A percentile compares a stretch with the other conserved stretches of the same genome.
phyloP scores from a whole-genome alignment of 805 yeast species.

The Maudiozyma barnettii region DNA sequence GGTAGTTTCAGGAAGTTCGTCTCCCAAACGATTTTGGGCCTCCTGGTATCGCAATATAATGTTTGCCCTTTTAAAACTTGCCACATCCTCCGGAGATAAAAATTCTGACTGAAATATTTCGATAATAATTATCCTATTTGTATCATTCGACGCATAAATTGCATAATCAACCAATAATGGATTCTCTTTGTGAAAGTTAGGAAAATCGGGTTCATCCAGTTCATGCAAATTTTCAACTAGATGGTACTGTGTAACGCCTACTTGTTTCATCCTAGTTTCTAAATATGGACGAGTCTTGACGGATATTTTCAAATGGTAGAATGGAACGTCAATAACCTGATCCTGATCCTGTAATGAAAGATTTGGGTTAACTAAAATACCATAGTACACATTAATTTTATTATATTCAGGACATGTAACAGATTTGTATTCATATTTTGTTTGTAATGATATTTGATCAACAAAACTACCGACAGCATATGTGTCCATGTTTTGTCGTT shows the following conservation, averaged over 20 bases:
- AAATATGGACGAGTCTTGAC: conserved; percentile 25
- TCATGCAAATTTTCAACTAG: conserved; percentile 24
- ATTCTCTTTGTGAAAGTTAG: conserved; percentile 11
- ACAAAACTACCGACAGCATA: conserved; percentile 20
- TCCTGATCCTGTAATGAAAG: conserved; percentile 1
- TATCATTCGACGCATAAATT: conserved; percentile 36
- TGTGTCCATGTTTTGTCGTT: conserved; percentile 13
- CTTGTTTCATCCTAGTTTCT: conserved; percentile 23
- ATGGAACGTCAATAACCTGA: conserved; percentile 13
- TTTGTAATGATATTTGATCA: conserved; percentile 25
- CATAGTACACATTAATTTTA: conserved; percentile 27
- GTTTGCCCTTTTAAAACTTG: conserved; percentile 37
- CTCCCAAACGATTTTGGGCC: conserved; percentile 23
- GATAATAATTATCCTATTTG: conserved; percentile 42
- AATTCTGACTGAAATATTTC: conserved; percentile 47
- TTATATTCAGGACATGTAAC: conserved; percentile 21
- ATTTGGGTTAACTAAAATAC: conserved; percentile 15
- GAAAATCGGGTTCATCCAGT: conserved; percentile 25
- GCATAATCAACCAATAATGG: conserved; percentile 39
- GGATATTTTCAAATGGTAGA: conserved; percentile 31
- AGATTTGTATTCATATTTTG: conserved; percentile 22
- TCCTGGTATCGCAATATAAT: conserved; percentile 44
- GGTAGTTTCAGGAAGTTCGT: conserved; percentile 16
- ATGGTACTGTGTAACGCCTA: conserved; percentile 29
- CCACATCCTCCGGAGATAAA: conserved; percentile 33